Evolutionary conservation across 2,329 filamentous ascomycete species (phyloP), one percentile per base, ranked within the genome.

Genomic region (Keithomyces neogunnii): DNA sequence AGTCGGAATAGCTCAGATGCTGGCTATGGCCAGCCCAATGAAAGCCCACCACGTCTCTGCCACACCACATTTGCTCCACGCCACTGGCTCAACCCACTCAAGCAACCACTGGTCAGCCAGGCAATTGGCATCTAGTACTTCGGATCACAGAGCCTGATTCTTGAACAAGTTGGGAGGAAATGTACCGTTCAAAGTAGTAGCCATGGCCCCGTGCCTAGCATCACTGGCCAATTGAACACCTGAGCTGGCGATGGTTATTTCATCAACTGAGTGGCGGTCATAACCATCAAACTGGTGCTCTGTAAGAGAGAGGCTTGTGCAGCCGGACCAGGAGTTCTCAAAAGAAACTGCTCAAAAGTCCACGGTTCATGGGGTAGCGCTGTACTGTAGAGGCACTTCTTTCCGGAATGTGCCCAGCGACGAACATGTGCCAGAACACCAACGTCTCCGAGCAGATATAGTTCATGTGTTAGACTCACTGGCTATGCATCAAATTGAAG

Each of bases 1-100:
- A 49, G 43, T 40, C 48, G 35, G 47, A 36, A 35, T 19, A 43
- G 30, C 36, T 43, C 32, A 49, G 32, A 45, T 35, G 47, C 43
- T 33, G 51, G 46, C 19, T 56, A 53, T 48, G 54, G 52, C 35
- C 51, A 60, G 62, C 52, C 65, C 65, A 67, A 67, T 67, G 59
- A 66, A 57, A 55, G 61, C 52, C 53, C 55, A 66, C 64, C 65
- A 67, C 65, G 65, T 67, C 65, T 67, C 57, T 60, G 55, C 60
- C 62, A 62, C 63, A 67, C 50, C 57, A 60, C 38, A 19, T 19
- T 19, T 19, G 19, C 19, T 19, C 38, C 8, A 40, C 56, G 54
- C 48, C 52, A 53, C 38, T 45, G 42, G 52, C 51, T 48, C 53
- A 48, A 52, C 53, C 49, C 53, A 38, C 50, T 43, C 45, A 36